Percentiles rank a stretch among this genome's conserved stretches.
These are phyloP conservation scores for Cutaneotrichosporon mucoides DNA, from an alignment of 1,284 basidiomycete species.

Conservation along the genomic window DNA sequence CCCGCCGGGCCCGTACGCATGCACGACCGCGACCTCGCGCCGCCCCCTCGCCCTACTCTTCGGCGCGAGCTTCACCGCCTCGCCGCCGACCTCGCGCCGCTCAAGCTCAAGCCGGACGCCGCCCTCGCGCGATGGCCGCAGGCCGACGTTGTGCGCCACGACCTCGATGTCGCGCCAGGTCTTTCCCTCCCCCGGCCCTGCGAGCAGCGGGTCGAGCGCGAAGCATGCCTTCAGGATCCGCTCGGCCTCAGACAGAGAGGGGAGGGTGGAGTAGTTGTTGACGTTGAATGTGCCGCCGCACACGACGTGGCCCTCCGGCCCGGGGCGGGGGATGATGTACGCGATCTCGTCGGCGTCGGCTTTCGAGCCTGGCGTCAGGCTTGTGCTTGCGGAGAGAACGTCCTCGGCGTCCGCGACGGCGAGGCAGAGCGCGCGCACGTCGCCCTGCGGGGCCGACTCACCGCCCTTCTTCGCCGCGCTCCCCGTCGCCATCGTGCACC, in stretches of 20 bases:
- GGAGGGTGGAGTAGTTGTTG: conserved; percentile 37
- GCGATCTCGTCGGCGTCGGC: conserved; percentile 9
- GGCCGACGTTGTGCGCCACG: conserved; percentile 61
- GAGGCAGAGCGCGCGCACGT: neutral
- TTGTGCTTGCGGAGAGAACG: neutral
- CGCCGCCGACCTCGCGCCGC: conserved; percentile 44
- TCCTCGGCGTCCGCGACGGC: neutral
- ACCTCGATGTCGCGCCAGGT: conserved; percentile 52
- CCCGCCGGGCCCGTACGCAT: conserved; percentile 61
- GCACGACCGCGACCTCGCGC: conserved; percentile 55
- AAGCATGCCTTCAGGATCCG: conserved; percentile 49
- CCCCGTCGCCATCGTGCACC: conserved; percentile 22
- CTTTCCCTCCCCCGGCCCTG: conserved; percentile 29
- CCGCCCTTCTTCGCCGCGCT: neutral
- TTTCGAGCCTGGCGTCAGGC: neutral
- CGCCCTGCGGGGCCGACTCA: neutral
- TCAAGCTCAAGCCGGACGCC: conserved; percentile 66
- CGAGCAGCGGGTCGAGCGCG: conserved; percentile 45
- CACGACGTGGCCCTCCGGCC: conserved; percentile 43
- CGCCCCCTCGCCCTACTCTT: conserved; percentile 49
- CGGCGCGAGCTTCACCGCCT: conserved; percentile 5
- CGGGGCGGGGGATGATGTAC: conserved; percentile 52
- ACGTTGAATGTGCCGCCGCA: conserved; percentile 42
- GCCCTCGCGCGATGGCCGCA: conserved; percentile 65
- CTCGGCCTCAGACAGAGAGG: conserved; percentile 34